Evolutionary conservation across 495 filamentous ascomycete genomes (phyloP).

Genomic region (Hypoxylon fuscum): DNA sequence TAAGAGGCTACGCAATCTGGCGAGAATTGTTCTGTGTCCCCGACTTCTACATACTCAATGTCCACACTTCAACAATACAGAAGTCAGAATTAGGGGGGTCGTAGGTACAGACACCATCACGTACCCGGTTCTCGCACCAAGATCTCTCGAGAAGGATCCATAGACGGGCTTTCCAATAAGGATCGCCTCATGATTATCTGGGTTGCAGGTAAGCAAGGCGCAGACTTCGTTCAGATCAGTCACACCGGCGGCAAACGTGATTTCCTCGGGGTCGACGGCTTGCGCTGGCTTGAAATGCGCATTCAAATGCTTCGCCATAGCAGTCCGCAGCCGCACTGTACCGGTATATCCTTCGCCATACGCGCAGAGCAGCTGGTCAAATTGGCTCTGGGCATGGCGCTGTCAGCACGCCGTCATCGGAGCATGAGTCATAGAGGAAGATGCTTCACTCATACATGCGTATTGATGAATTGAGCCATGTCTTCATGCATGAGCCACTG

Average conservation of each 20-base stretch:
- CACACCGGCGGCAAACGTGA: constrained; percentile 60
- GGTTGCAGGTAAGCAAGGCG: constrained; percentile 50
- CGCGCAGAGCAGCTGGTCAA: constrained; percentile 19
- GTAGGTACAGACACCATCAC: neutral
- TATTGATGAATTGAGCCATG: constrained; percentile 32
- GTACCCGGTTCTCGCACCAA: constrained; percentile 41
- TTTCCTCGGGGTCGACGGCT: constrained; percentile 49
- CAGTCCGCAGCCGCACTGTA: constrained; percentile 44
- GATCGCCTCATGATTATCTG: constrained; percentile 60
- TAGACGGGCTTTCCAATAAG: constrained; percentile 62
- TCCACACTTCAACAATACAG: constrained; percentile 38
- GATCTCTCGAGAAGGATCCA: constrained; percentile 51
- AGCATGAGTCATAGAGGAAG: neutral
- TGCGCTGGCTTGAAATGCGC: constrained; percentile 51
- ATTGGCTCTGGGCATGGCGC: constrained; percentile 21
- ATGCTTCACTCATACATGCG: constrained; percentile 18
- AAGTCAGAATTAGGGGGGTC: constrained; percentile 5
- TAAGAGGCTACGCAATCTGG: constrained; percentile 35
- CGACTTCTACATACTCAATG: constrained; percentile 56
- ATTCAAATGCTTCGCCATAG: constrained; percentile 59
- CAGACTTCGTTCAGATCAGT: constrained; percentile 58
- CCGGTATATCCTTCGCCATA: constrained; percentile 41
- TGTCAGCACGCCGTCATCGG: neutral
- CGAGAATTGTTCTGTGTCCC: constrained; percentile 56
- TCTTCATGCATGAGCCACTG: constrained; percentile 35